These are phyloP conservation scores for Beauveria sp. DNA, from an alignment of 2,329 filamentous ascomycete genomes.

Conservation along the genomic window DNA sequence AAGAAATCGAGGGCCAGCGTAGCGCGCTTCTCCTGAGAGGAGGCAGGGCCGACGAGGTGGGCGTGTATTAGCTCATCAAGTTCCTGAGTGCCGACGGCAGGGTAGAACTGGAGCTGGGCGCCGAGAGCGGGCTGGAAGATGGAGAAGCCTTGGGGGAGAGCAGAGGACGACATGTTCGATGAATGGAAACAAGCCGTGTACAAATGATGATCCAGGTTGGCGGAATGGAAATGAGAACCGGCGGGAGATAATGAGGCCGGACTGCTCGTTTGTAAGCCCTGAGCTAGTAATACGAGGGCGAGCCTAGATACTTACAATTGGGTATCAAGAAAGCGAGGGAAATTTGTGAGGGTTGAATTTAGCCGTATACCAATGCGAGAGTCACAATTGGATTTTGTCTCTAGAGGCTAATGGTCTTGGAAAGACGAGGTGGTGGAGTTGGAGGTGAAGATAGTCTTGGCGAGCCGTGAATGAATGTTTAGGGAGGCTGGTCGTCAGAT, in stretches of 20 bases:
- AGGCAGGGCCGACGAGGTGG: slow-evolving; percentile 45
- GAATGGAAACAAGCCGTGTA: neutral
- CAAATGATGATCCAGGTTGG: slow-evolving; percentile 1
- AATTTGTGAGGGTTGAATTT: neutral
- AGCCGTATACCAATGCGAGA: neutral
- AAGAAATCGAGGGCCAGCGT: slow-evolving; percentile 53
- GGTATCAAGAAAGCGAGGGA: neutral
- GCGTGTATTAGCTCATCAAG: slow-evolving; percentile 52
- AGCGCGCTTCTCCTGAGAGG: slow-evolving; percentile 52
- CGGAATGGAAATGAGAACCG: neutral
- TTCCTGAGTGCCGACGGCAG: slow-evolving; percentile 55
- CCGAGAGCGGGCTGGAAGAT: slow-evolving; percentile 52
- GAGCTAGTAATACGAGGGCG: neutral
- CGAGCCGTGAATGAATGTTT: neutral
- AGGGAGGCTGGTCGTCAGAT: slow-evolving; percentile 4
- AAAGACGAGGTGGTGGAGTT: neutral
- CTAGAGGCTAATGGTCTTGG: neutral
- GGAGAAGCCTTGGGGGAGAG: slow-evolving; percentile 43
- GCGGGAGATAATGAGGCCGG: neutral
- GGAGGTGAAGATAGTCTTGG: neutral
- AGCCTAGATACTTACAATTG: neutral
- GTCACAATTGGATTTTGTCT: neutral
- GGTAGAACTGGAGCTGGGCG: slow-evolving; percentile 54
- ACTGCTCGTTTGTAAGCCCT: slow-evolving; percentile 9
- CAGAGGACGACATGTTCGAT: slow-evolving; percentile 20